phyloP scores from a whole-genome alignment of 2,329 filamentous ascomycete genomes.

The Neodidymelliopsis sp. region DNA sequence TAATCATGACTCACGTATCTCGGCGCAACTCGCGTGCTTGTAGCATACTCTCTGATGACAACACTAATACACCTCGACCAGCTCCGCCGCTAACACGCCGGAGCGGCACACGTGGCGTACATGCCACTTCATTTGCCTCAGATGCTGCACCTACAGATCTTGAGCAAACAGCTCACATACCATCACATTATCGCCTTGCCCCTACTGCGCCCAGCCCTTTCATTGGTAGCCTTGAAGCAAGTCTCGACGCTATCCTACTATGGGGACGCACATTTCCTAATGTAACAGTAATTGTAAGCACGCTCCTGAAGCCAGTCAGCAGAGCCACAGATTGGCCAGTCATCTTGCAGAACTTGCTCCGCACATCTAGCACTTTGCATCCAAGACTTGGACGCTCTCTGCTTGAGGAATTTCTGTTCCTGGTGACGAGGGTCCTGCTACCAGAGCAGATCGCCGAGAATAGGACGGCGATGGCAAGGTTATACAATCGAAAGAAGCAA shows the following conservation, averaged over 20 bases:
- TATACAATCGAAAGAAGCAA: slow-evolving; percentile 33
- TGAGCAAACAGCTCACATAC: slow-evolving; percentile 1
- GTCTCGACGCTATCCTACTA: slow-evolving; percentile 31
- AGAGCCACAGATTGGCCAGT: slow-evolving; percentile 23
- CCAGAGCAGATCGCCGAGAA: slow-evolving; percentile 39
- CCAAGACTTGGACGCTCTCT: slow-evolving; percentile 1
- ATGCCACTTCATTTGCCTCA: not conserved
- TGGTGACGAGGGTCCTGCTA: slow-evolving; percentile 33
- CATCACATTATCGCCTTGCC: slow-evolving; percentile 24
- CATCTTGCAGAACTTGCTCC: slow-evolving; percentile 9
- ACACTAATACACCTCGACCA: not conserved
- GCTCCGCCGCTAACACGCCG: not conserved
- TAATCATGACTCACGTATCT: not conserved
- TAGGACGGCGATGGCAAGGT: slow-evolving; percentile 20
- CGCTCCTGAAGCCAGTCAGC: slow-evolving; percentile 15
- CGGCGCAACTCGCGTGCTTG: slow-evolving; percentile 12
- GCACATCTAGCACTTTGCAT: not conserved
- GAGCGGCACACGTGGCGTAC: not conserved
- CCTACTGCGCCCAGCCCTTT: slow-evolving; percentile 36
- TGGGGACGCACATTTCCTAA: slow-evolving; percentile 10
- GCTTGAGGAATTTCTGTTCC: slow-evolving; percentile 30
- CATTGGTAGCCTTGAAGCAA: slow-evolving; percentile 29
- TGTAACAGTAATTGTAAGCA: slow-evolving; percentile 4
- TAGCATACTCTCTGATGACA: slow-evolving; percentile 13
- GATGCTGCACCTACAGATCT: not conserved